Base-by-base conservation (phyloP, 2,329 filamentous ascomycete genomes). In the Fonsecaea nubica region DNA sequence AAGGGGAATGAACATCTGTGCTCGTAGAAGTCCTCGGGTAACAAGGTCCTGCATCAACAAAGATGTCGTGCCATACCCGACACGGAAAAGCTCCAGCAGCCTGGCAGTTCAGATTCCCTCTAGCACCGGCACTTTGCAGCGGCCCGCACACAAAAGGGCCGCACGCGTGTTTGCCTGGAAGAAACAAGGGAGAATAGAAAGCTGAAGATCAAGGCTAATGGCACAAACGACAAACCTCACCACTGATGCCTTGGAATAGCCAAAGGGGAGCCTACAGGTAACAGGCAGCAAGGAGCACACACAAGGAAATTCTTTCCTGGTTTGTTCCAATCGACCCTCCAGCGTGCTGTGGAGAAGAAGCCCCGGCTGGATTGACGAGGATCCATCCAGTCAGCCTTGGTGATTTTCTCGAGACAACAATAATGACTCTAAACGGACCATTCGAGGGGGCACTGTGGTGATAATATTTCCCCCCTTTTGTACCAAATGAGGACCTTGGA, bases 321-420 rank as follows among this genome's bases (percentile, higher is more conserved):
- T 30, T 30, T 50, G 45, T 12, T 50, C 45, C 21, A 10, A 30
- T 50, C 6, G 8, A 25, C 12, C 9, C 45, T 25, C 12, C 18
- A 30, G 4, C 12, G 45, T 50, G 18, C 10, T 30, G 45, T 50
- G 45, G 45, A 50, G 45, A 3, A 21, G 21, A 50, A 50, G 45
- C 45, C 45, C 30, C 30, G 30, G 30, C 21, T 30, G 21, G 12
- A 25, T 50, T 18, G 21, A 50, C 10, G 21, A 32, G 18, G 18
- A 50, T 50, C 45, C 45, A 50, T 50, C 45, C 45, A 13, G 21
- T 50, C 45, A 50, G 45, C 45, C 45, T 50, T 50, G 45, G 21
- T 50, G 9, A 50, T 50, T 50, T 50, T 50, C 21, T 25, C 10
- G 45, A 30, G 45, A 30, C 45, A 50, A 30, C 8, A 25, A 50